Evolutionary conservation across 2,329 filamentous ascomycete species (phyloP), one percentile per base, ranked within the genome.

Genomic region (Pyricularia grisea): DNA sequence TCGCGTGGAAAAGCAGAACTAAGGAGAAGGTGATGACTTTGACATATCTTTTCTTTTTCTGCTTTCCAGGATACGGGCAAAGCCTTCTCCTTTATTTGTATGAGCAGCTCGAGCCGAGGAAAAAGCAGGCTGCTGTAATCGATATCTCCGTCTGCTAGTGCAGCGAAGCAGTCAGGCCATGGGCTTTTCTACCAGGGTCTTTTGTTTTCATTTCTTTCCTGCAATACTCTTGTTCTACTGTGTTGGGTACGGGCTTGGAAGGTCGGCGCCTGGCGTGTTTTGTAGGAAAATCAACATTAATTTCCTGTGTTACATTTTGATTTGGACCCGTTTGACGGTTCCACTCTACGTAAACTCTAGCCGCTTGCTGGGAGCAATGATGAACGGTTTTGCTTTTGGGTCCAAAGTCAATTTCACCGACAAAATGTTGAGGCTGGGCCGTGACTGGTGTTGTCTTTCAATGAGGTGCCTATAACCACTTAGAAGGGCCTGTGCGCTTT

Each of bases 61-160:
- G 60, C 60, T 61, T 65, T 69, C 61, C 68, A 50, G 66, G 66
- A 36, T 66, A 65, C 55, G 55, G 68, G 65, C 66, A 67, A 66
- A 60, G 68, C 60, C 63, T 61, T 67, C 65, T 69, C 33, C 23
- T 63, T 63, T 28, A 28, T 63, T 63, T 63, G 60, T 63, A 63
- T 25, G 25, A 30, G 60, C 23, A 63, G 42, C 60, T 63, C 60
- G 11, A 63, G 14, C 60, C 17, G 27, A 20, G 27, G 60, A 28
- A 28, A 28, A 17, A 55, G 42, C 60, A 63, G 60, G 25, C 60
- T 63, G 25, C 60, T 63, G 42, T 28, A 20, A 28, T 28, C 60
- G 28, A 27, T 6, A 28, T 25, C 23, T 63, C 11, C 28, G 28
- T 9, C 60, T 63, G 60, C 60, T 14, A 63, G 60, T 63, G 60